A percentile compares a stretch with the other conserved stretches of the same genome.
phyloP scores from a whole-genome alignment of 2,329 filamentous ascomycete genomes.

The Sclerotinia subarctica region DNA sequence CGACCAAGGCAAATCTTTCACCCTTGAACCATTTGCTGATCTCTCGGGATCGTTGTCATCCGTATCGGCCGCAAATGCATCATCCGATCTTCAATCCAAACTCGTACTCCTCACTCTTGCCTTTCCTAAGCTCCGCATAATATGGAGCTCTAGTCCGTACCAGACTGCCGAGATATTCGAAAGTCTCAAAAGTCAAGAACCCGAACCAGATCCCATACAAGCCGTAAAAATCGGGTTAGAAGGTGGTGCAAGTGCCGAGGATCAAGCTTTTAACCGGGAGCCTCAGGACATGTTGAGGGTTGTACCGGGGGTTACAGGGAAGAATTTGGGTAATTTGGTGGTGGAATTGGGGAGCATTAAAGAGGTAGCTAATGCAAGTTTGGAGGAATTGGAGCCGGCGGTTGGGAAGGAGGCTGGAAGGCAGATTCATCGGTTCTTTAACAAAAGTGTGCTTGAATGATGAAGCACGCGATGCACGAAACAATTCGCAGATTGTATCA shows the following conservation, averaged over 20 bases:
- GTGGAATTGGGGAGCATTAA: conserved; percentile 71
- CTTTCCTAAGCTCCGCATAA: conserved; percentile 83
- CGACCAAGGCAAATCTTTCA: conserved; percentile 95
- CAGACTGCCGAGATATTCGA: conserved; percentile 98
- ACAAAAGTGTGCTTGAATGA: conserved; percentile 41
- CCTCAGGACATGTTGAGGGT: conserved; percentile 87
- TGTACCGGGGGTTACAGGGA: conserved; percentile 79
- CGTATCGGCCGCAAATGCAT: conserved; percentile 56
- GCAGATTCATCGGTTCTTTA: conserved; percentile 80
- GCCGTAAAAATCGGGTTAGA: conserved; percentile 82
- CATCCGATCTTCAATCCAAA: conserved; percentile 83
- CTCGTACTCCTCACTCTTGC: conserved; percentile 88
- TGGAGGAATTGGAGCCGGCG: conserved; percentile 66
- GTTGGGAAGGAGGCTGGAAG: conserved; percentile 76
- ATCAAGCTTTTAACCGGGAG: conserved; percentile 75
- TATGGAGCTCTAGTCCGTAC: conserved; percentile 91
- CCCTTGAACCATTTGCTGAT: conserved; percentile 77
- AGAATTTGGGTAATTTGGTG: conserved; percentile 71
- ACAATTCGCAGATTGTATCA: no score
- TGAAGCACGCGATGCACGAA: not conserved
- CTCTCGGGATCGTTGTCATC: conserved; percentile 59
- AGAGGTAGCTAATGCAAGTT: conserved; percentile 83
- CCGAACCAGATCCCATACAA: conserved; percentile 84
- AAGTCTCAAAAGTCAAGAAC: conserved; percentile 82
- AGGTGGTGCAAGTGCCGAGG: conserved; percentile 56